These are phyloP conservation scores for Phytophthora melonis DNA, from an alignment of 352 stramenopile genomes.

Conservation along the genomic window DNA sequence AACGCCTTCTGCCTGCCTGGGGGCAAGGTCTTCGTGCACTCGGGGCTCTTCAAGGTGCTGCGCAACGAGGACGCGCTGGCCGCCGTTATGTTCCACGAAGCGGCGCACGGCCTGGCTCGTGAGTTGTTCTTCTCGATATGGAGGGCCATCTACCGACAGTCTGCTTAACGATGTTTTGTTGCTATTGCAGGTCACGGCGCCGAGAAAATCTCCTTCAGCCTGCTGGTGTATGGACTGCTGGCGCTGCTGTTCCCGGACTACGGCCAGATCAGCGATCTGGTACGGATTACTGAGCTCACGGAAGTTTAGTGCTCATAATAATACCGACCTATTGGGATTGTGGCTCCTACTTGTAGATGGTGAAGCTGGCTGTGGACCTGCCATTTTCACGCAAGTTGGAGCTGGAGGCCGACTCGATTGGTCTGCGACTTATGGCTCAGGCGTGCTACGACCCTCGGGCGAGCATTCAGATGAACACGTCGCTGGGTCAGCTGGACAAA, in stretches of 20 bases:
- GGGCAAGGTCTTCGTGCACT: conserved; percentile 81
- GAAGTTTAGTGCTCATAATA: no score
- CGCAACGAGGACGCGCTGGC: conserved; percentile 69
- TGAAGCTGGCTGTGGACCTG: conserved; percentile 62
- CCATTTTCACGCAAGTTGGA: conserved; percentile 67
- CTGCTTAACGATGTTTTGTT: neutral
- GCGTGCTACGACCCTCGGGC: conserved; percentile 67
- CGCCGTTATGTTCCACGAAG: conserved; percentile 79
- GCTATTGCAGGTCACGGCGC: conserved; percentile 62
- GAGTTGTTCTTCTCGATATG: conserved; percentile 2
- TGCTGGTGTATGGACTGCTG: conserved; percentile 64
- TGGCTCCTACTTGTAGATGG: conserved; percentile 37
- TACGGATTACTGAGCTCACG: neutral
- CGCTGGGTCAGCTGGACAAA: conserved; percentile 41
- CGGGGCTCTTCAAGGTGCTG: conserved; percentile 76
- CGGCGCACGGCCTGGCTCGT: conserved; percentile 74
- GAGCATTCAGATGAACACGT: conserved; percentile 65
- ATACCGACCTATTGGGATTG: neutral
- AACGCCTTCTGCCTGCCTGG: conserved; percentile 82
- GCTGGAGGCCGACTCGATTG: conserved; percentile 65
- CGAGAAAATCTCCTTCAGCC: conserved; percentile 75
- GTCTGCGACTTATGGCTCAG: conserved; percentile 63
- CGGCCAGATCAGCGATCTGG: conserved; percentile 65
- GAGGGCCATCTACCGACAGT: neutral
- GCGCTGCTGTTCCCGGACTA: conserved; percentile 64